Evolutionary conservation across 2,329 filamentous ascomycete species (phyloP), one percentile per base, ranked within the genome.

Genomic region (Aspergillus latus): DNA sequence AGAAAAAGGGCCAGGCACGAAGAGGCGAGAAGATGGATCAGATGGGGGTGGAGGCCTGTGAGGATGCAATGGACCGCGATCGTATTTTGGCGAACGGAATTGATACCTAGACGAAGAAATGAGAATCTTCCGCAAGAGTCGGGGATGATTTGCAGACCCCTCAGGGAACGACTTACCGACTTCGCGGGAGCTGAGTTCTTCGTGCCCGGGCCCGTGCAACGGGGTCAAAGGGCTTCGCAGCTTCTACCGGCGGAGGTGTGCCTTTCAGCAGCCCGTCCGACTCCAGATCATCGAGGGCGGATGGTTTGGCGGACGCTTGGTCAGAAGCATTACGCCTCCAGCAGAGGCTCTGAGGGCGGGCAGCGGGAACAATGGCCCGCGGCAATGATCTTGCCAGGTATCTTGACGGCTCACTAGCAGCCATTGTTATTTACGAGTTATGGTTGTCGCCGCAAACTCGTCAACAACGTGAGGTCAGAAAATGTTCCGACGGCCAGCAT

Each of bases 81-180:
- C 87, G 82, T 92, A 99, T 78, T 93, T 94, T 61, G 94, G 94
- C 49, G 93, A 88, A 62, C 92, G 91, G 76, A 89, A 97, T 76
- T 96, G 90, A 78, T 97, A 99, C 82, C 93, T 96, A 60, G 32
- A 40, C 51, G 34, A 47, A 40, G 30, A 21, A n/a, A 48, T 50
- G 32, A 39, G 62, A 54, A 51, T 49, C n/a, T 4, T 34, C 44
- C 9, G 42, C 47, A 53, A 44, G 39, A 46, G 28, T 30, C 32
- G 16, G 42, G 32, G 32, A 21, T 26, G 37, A 13, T 3, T 30
- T 47, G 36, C 50, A 32, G 6, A 21, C 21, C 32, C 29, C 34
- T 29, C 15, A 11, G 16, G 49, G 29, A n/a, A 44, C 28, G 32
- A 66, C 71, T 55, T 72, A 84, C 82, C 82, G 82, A 79, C 81